Percentiles rank a stretch among this genome's conserved stretches.
Conservation (phyloP, 306 rosid species). For the Quercus berberidifolia region DNA sequence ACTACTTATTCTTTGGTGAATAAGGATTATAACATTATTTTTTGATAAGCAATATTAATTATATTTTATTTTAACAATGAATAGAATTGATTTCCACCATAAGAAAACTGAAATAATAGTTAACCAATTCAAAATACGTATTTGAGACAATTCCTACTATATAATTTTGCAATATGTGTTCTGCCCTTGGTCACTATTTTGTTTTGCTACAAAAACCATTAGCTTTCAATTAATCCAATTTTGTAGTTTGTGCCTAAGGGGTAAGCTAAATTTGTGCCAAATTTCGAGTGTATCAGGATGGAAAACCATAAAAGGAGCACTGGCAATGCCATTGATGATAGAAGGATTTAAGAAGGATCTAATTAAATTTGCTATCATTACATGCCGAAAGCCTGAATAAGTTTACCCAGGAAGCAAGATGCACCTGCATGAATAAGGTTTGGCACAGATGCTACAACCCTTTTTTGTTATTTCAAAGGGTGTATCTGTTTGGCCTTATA, state of each 20-base stretch:
- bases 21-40: too few relatives aligned
- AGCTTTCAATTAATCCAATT: background rate
- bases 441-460: background rate
- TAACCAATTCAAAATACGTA: too few relatives aligned
- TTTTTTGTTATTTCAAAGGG: background rate
- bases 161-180: background rate
- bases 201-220: background rate
- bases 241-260: background rate
- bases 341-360: constrained; percentile 77
- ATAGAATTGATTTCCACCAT: too few relatives aligned
- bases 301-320: constrained; percentile 81
- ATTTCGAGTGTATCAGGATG: constrained; percentile 31
- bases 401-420: background rate
- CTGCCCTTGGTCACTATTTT: background rate
- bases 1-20: too few relatives aligned
- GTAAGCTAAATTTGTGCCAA: too few relatives aligned
- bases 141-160: background rate
- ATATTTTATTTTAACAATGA: too few relatives aligned
- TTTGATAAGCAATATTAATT: too few relatives aligned
- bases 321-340: constrained; percentile 94
- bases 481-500: too few relatives aligned
- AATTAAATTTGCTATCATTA: constrained; percentile 72
- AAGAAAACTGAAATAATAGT: too few relatives aligned
- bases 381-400: constrained; percentile 62
- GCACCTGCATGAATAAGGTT: background rate